Conservation (phyloP, 108 stramenopile species). For the Mayamaea pseudoterrestris region DNA sequence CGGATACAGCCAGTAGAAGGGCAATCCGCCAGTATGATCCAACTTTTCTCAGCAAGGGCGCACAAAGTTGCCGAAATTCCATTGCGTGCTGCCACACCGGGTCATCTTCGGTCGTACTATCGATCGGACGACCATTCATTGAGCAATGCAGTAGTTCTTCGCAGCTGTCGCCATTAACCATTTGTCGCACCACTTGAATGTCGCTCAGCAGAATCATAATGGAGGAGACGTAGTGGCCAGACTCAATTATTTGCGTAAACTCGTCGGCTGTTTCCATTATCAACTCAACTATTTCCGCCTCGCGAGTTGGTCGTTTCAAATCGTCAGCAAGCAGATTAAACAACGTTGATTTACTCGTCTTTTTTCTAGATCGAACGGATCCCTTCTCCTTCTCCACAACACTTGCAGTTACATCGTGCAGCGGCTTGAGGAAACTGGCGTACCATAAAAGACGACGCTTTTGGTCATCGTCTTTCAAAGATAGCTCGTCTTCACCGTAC, state of each 20-base stretch:
- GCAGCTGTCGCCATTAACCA: slow-evolving; percentile 3
- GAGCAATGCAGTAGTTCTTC: slow-evolving; percentile 8
- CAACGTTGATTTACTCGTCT: slow-evolving; percentile 39
- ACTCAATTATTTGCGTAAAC: slow-evolving; percentile 46
- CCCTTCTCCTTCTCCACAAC: slow-evolving; percentile 8
- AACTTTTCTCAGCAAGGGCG: slow-evolving; percentile 36
- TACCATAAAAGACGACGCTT: slow-evolving; percentile 76
- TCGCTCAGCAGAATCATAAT: slow-evolving; percentile 56
- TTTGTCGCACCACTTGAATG: slow-evolving; percentile 27
- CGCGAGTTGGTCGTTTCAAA: slow-evolving; percentile 60
- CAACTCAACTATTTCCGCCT: slow-evolving; percentile 60
- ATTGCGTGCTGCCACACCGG: slow-evolving; percentile 69
- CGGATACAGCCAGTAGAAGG: slow-evolving; percentile 53
- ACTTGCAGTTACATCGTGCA: slow-evolving; percentile 17
- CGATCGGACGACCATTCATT: slow-evolving; percentile 37
- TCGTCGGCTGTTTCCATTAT: slow-evolving; percentile 66
- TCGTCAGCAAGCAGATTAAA: slow-evolving; percentile 52
- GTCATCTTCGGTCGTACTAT: slow-evolving; percentile 53
- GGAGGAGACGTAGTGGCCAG: slow-evolving; percentile 54
- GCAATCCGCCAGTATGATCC: slow-evolving; percentile 67
- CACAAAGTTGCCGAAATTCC: slow-evolving; percentile 49
- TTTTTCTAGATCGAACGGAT: slow-evolving; percentile 11
- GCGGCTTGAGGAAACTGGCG: slow-evolving; percentile 67
- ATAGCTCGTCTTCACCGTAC: slow-evolving; percentile 21
- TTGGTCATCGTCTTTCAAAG: slow-evolving; percentile 57